Evolutionary conservation across 148 eudicot species (phyloP), one percentile per base, ranked within the genome.

Genomic region (Camellia lanceoleosa): DNA sequence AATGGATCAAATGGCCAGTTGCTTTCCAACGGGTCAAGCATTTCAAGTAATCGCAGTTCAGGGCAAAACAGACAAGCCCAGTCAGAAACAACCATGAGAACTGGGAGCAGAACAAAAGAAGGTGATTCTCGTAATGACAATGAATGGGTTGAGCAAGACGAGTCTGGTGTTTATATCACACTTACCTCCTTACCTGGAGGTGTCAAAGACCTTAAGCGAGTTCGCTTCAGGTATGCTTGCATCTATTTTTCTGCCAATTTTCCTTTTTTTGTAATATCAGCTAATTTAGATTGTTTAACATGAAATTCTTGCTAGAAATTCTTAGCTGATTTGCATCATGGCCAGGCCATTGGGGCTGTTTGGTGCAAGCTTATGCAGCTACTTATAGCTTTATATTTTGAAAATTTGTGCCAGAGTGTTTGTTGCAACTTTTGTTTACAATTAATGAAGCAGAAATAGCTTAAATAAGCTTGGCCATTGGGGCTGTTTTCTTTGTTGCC

Each of bases 141-240:
- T 65, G 97, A 95, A 86, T 92, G 99, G 99, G 97, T 95, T 74
- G 97, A 95, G 83, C 99, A 95, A 89, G 94, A 95, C 69, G 99
- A 95, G 74, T 93, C 94, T 67, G 99, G 99, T 85, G 99, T 95
- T 73, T 95, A 95, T 83, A 90, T 95, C 49, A 95, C 97, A 5
- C 94, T 95, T 78, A 88, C 91, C 78, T 90, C 99, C 74, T 86
- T 93, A 80, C 94, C 97, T 72, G 97, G 97, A 67, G 99, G 95
- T 52, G 85, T 81, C 80, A 93, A 91, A 87, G 99, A 95, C 83
- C 93, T 95, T 69, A 95, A 95, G 85, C 90, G 97, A 69, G 99
- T 95, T 80, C 97, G 99, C 20, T 95, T 95, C 90, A 95, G 99
- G 99, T 94, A 81, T 75, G 84, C 80, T 54, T 65, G 42, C 60